These are phyloP conservation scores for Phytophthora constricta DNA, from an alignment of 352 stramenopile genomes.

Conservation along the genomic window DNA sequence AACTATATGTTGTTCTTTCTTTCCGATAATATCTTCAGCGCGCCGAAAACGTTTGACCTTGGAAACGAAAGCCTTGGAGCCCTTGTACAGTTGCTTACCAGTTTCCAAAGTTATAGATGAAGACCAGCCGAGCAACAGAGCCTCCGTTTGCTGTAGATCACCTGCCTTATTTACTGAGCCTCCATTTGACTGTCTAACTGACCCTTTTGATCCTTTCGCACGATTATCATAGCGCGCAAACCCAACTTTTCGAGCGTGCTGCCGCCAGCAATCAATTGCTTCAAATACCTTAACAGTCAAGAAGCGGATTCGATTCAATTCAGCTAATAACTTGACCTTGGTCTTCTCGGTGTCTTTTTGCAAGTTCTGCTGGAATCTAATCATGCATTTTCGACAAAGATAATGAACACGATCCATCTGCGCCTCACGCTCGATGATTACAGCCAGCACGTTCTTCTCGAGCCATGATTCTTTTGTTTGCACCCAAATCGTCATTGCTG, in stretches of 20 bases:
- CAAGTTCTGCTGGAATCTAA: constrained; percentile 70
- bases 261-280: constrained; percentile 65
- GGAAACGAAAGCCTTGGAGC: constrained; percentile 73
- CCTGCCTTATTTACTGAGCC: not conserved
- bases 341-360: constrained; percentile 45
- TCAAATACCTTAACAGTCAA: constrained; percentile 78
- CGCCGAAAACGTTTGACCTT: constrained; percentile 79
- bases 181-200: not conserved
- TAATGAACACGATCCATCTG: constrained; percentile 44
- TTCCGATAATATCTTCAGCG: constrained; percentile 56
- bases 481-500: constrained; percentile 61
- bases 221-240: constrained; percentile 50
- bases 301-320: constrained; percentile 66
- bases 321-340: constrained; percentile 45
- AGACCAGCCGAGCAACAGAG: constrained; percentile 62
- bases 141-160: constrained; percentile 15
- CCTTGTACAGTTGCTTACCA: constrained; percentile 68
- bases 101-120: constrained; percentile 74
- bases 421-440: constrained; percentile 71
- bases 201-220: not conserved
- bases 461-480: constrained; percentile 71
- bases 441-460: constrained; percentile 58
- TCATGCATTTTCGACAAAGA: constrained; percentile 65
- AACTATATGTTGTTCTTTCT: constrained; percentile 63
- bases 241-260: constrained; percentile 54